Base-by-base conservation (phyloP, 2,329 filamentous ascomycete species). In the Colletotrichum lupini region DNA sequence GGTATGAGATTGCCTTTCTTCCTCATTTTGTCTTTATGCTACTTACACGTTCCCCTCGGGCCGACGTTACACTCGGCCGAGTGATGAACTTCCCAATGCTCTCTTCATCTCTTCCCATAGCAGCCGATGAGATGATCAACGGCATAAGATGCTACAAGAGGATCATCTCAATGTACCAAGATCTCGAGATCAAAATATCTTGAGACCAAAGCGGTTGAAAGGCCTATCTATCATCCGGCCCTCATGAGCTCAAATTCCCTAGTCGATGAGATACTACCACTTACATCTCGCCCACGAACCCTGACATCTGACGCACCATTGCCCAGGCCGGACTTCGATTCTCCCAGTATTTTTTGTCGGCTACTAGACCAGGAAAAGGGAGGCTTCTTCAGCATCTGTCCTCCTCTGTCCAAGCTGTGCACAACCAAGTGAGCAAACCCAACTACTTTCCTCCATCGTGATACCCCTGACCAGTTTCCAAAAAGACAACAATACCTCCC, bases 341-440 rank as follows among this genome's bases (percentile, higher is more conserved):
- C 93, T 6, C 93, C 93, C 0, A 92, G 92, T 0, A 83, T 95
- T 62, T 95, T 95, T 80, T 94, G 92, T 78, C 90, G 93, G 53
- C 86, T 95, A 19, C 83, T 95, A 3, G 93, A 95, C 82, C 92
- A 93, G 78, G 85, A 93, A 76, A 94, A 92, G 79, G 93, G 93
- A 28, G 93, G 93, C 0, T 90, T 92, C 80, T 95, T 94, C 81
- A 91, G 87, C 75, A 92, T 95, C 76, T 82, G 87, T n/a, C 88
- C 90, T 26, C 86, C 87, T 2, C 76, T 83, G 1, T 81, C 85
- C 11, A 79, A 88, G 30, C 83, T 83, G 7, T 91, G 87, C 77
- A 94, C 92, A 3, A 94, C 91, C 46, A 95, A 95, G 80, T 76
- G 52, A 72, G 75, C 22, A 5, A 16, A 16, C 19, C 2, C 12